Percentiles rank a stretch among this genome's conserved stretches.
Conservation (phyloP, 495 filamentous ascomycete genomes). For the Xeromyces bisporus region DNA sequence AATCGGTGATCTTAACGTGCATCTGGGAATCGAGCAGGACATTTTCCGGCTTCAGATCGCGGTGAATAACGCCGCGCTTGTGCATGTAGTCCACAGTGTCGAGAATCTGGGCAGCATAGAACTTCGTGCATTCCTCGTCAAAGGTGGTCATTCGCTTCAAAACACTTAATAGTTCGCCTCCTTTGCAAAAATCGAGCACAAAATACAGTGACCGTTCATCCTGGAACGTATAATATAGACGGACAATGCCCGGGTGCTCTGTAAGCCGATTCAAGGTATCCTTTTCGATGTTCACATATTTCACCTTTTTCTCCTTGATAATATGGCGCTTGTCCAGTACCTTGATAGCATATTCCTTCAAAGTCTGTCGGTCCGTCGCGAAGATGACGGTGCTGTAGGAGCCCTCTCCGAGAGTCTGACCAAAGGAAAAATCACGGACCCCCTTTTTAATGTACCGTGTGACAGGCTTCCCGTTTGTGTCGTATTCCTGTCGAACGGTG, state of each 20-base stretch:
- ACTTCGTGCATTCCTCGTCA: conserved; percentile 86
- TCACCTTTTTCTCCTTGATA: conserved; percentile 99
- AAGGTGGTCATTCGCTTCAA: conserved; percentile 89
- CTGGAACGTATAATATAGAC: conserved; percentile 97
- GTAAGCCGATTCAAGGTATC: conserved; percentile 92
- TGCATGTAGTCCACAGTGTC: conserved; percentile 99
- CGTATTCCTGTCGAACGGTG: conserved; percentile 56
- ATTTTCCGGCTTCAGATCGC: conserved; percentile 95
- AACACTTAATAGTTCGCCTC: conserved; percentile 81
- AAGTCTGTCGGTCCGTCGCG: conserved; percentile 85
- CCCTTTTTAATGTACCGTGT: conserved; percentile 85
- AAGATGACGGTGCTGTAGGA: conserved; percentile 95
- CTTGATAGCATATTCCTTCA: conserved; percentile 97
- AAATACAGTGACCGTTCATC: conserved; percentile 94
- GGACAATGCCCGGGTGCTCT: conserved; percentile 91
- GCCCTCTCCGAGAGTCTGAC: conserved; percentile 80
- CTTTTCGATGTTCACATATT: conserved; percentile 99
- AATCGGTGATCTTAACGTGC: conserved; percentile 98
- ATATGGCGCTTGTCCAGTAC: conserved; percentile 98
- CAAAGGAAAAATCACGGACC: conserved; percentile 92
- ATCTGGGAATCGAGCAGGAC: conserved; percentile 88
- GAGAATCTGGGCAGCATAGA: conserved; percentile 91
- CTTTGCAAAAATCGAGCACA: conserved; percentile 83
- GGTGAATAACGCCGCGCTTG: conserved; percentile 84
- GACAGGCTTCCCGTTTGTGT: conserved; percentile 67